phyloP scores from a whole-genome alignment of 2,329 filamentous ascomycete species.

The Cryphonectria japonica region DNA sequence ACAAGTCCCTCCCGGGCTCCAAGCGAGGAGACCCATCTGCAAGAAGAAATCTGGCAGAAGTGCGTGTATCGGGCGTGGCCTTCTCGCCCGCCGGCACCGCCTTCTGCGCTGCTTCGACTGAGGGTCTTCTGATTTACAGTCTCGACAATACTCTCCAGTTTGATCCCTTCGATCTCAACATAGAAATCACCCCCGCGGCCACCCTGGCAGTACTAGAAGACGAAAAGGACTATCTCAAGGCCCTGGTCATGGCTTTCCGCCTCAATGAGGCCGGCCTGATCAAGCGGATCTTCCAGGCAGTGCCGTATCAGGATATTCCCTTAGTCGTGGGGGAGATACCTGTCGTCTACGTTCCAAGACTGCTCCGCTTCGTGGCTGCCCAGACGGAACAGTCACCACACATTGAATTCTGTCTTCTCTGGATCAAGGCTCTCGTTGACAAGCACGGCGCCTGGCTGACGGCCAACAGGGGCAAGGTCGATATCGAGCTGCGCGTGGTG shows the following conservation, averaged over 20 bases:
- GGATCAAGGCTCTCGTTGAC: conserved; percentile 83
- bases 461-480: conserved; percentile 76
- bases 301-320: conserved; percentile 74
- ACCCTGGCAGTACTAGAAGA: conserved; percentile 70
- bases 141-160: conserved; percentile 84
- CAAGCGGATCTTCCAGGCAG: conserved; percentile 81
- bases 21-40: conserved; percentile 85
- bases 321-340: conserved; percentile 82
- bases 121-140: conserved; percentile 92
- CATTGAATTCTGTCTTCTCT: conserved; percentile 91
- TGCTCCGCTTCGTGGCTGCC: conserved; percentile 84
- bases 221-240: conserved; percentile 84
- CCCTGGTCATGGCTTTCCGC: conserved; percentile 95
- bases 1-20: conserved; percentile 79
- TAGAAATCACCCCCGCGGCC: conserved; percentile 87
- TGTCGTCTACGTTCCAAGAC: conserved; percentile 79
- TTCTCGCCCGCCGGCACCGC: conserved; percentile 88
- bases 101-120: conserved; percentile 94
- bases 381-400: conserved; percentile 90
- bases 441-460: conserved; percentile 85
- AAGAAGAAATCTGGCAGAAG: conserved; percentile 76
- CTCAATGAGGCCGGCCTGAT: conserved; percentile 85
- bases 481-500: conserved; percentile 82
- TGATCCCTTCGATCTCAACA: conserved; percentile 94
- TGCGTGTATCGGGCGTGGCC: conserved; percentile 80